Evolutionary conservation across 106 monocot species (phyloP).

Genomic region (Acanthochlamys bracteata): DNA sequence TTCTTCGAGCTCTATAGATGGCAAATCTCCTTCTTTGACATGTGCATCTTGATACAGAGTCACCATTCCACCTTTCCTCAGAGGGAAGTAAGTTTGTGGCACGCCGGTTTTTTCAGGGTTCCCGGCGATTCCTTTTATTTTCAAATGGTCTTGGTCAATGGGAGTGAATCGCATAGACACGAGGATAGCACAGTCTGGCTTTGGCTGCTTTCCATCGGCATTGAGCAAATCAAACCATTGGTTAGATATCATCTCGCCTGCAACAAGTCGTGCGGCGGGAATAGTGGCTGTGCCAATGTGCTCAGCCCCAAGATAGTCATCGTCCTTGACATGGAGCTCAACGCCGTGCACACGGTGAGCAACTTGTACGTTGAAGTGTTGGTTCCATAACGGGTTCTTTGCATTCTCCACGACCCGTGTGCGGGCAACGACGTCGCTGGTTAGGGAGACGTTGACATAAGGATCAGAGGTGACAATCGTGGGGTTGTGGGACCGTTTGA

Average conservation of each 20-base stretch:
- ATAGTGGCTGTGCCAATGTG: slow-evolving; percentile 47
- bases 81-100: slow-evolving; percentile 36
- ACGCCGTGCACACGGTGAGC: slow-evolving; percentile 37
- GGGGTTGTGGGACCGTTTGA: slow-evolving; percentile 4
- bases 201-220: slow-evolving; percentile 33
- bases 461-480: slow-evolving; percentile 65
- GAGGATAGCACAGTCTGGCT: slow-evolving; percentile 35
- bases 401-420: slow-evolving; percentile 58
- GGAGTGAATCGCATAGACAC: slow-evolving; percentile 34
- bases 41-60: slow-evolving; percentile 79
- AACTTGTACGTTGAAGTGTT: slow-evolving; percentile 46
- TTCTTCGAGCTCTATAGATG: slow-evolving; percentile 34
- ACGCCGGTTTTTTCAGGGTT: slow-evolving; percentile 34
- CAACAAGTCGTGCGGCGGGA: slow-evolving; percentile 13
- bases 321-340: slow-evolving; percentile 55
- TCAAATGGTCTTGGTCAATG: slow-evolving; percentile 6
- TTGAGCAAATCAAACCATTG: slow-evolving; percentile 38
- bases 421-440: slow-evolving; percentile 52
- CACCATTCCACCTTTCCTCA: slow-evolving; percentile 38
- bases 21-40: slow-evolving; percentile 43
- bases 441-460: slow-evolving; percentile 58
- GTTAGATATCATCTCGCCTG: slow-evolving; percentile 9
- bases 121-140: slow-evolving; percentile 30
- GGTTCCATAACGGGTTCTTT: slow-evolving; percentile 39
- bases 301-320: slow-evolving; percentile 61